These are phyloP conservation scores for Pisolithus tinctorius DNA, from an alignment of 768 basidiomycete species.

Conservation along the genomic window DNA sequence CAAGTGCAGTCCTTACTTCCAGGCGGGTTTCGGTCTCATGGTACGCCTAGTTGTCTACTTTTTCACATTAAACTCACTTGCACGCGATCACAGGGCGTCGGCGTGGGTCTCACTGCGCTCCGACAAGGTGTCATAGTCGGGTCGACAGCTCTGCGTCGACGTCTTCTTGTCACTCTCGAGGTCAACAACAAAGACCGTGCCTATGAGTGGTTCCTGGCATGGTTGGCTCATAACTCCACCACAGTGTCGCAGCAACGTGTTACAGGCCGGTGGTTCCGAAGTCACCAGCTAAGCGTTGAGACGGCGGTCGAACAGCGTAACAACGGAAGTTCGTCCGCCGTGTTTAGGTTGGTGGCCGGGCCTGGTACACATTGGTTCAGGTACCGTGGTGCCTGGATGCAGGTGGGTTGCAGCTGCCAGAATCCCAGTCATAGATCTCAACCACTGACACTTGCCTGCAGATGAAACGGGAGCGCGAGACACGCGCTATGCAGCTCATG, in stretches of 20 bases:
- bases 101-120: conserved; percentile 72
- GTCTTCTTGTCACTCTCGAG: conserved; percentile 91
- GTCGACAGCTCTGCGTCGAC: conserved; percentile 70
- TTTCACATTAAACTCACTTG: conserved; percentile 1
- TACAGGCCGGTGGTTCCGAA: conserved; percentile 48
- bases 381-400: conserved; percentile 92
- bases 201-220: conserved; percentile 95
- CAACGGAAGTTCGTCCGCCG: conserved; percentile 84
- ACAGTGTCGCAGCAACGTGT: conserved; percentile 21
- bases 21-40: conserved; percentile 97
- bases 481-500: conserved; percentile 84
- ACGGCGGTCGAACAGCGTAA: conserved; percentile 83
- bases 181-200: conserved; percentile 93
- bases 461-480: conserved; percentile 94
- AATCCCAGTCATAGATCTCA: background rate
- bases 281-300: conserved; percentile 93
- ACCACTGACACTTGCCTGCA: conserved; percentile 26
- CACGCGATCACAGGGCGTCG: conserved; percentile 63
- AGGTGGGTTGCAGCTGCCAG: conserved; percentile 42
- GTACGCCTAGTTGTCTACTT: conserved; percentile 33
- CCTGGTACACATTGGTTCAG: conserved; percentile 92
- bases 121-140: conserved; percentile 65
- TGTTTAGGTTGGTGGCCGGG: conserved; percentile 93
- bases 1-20: conserved; percentile 86
- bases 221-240: conserved; percentile 77